These are phyloP conservation scores for Mucor indicus DNA, from an alignment of 371 early-diverging fungal genomes.

Conservation along the genomic window DNA sequence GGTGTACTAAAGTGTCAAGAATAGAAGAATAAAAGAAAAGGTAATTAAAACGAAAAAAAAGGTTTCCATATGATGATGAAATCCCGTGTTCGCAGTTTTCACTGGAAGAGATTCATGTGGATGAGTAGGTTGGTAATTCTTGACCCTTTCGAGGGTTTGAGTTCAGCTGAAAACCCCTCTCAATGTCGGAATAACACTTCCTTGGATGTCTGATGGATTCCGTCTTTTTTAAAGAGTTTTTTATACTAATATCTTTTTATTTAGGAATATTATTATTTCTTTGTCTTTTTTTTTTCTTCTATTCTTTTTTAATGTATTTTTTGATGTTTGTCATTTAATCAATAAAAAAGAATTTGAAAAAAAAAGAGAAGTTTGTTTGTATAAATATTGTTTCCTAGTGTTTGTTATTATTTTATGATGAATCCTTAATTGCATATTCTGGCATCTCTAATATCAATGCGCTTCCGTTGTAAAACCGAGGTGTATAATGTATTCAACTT, in stretches of 20 bases:
- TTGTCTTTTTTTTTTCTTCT: conserved; percentile 1
- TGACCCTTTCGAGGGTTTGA: neutral
- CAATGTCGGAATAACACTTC: conserved; percentile 34
- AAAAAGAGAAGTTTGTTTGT: no score
- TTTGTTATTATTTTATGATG: conserved; percentile 29
- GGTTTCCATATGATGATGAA: conserved; percentile 28
- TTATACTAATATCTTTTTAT: no score
- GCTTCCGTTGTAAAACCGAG: conserved; percentile 29
- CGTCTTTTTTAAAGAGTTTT: neutral
- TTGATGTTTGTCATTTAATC: conserved; percentile 2
- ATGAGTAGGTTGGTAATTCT: neutral
- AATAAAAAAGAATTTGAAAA: conserved; percentile 1
- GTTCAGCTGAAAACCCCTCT: conserved; percentile 18
- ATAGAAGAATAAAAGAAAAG: neutral
- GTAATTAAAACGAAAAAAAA: conserved; percentile 1
- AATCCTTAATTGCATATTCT: conserved; percentile 25
- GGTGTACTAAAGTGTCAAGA: neutral
- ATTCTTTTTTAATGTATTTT: conserved; percentile 1
- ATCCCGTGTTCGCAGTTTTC: conserved; percentile 42
- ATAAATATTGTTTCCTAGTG: no score
- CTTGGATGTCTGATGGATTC: conserved; percentile 34
- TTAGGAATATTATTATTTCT: conserved; percentile 1
- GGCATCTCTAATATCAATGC: conserved; percentile 37
- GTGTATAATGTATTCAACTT: conserved; percentile 31
- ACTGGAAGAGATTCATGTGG: conserved; percentile 25